Conservation (phyloP, 179 eudicot genomes). For the Dionaea muscipula region DNA sequence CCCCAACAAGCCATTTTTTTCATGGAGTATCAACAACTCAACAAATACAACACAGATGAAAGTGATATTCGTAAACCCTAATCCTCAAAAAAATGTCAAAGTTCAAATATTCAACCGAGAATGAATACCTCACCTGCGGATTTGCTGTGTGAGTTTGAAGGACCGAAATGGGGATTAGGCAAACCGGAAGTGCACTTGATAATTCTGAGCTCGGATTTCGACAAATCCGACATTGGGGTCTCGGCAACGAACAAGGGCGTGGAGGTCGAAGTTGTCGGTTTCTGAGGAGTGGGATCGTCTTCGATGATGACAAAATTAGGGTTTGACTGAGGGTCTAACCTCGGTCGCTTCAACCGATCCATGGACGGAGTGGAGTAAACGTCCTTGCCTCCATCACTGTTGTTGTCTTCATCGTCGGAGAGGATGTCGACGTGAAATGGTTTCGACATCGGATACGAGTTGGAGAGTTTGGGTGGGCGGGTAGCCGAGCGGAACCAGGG, state of each 20-base stretch:
- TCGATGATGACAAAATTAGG: constrained; percentile 21
- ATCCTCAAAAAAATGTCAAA: not conserved
- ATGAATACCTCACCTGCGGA: constrained; percentile 18
- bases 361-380: not conserved
- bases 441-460: constrained; percentile 8
- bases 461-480: not conserved
- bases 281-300: constrained; percentile 42
- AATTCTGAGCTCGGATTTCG: constrained; percentile 15
- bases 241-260: constrained; percentile 16
- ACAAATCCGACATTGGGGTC: constrained; percentile 21
- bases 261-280: constrained; percentile 11
- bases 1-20: too few relatives aligned
- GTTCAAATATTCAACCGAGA: not conserved
- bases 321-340: constrained; percentile 4
- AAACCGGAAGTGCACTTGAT: constrained; percentile 18
- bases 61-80: too few relatives aligned
- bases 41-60: too few relatives aligned
- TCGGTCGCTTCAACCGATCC: constrained; percentile 12
- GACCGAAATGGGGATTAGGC: constrained; percentile 11
- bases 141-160: constrained; percentile 13
- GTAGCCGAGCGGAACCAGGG: too few relatives aligned
- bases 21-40: too few relatives aligned
- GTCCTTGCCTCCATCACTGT: not conserved
- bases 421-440: constrained; percentile 13
- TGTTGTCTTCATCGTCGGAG: constrained; percentile 14